Percentiles rank a stretch among this genome's conserved stretches.
phyloP scores from a whole-genome alignment of 202 grass and related monocot genomes.

The Bolboschoenoplectus hybrid region DNA sequence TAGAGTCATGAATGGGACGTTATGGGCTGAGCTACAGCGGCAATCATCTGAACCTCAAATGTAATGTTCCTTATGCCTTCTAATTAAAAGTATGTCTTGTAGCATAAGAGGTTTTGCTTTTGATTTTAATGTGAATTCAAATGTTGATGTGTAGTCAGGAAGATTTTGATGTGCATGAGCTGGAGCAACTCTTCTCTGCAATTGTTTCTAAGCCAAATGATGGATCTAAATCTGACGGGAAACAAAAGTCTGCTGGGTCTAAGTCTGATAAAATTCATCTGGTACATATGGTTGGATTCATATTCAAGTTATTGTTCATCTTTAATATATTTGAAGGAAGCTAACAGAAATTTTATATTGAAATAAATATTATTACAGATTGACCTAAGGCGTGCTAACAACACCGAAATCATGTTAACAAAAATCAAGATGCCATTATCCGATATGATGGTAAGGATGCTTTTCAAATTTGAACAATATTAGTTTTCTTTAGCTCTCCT shows the following conservation, averaged over 20 bases:
- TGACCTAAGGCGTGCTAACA: constrained; percentile 85
- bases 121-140: constrained; percentile 40
- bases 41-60: constrained; percentile 63
- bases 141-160: constrained; percentile 57
- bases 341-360: constrained; percentile 40
- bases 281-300: constrained; percentile 50
- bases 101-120: neutral
- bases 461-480: constrained; percentile 34
- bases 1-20: constrained; percentile 89
- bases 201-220: constrained; percentile 71
- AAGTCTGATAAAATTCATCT: constrained; percentile 90
- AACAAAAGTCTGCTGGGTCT: constrained; percentile 68
- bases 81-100: constrained; percentile 22
- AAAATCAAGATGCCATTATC: constrained; percentile 97
- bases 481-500: neutral
- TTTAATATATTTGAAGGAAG: constrained; percentile 25
- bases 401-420: constrained; percentile 96
- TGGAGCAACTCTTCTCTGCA: constrained; percentile 75
- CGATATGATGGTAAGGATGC: constrained; percentile 85
- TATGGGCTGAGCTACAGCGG: constrained; percentile 94
- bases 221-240: constrained; percentile 56
- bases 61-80: constrained; percentile 45
- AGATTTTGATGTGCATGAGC: constrained; percentile 86
- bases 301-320: constrained; percentile 29
- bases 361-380: constrained; percentile 54